Base-by-base conservation (phyloP, 768 basidiomycete species). In the Pleurotus cornucopiae region DNA sequence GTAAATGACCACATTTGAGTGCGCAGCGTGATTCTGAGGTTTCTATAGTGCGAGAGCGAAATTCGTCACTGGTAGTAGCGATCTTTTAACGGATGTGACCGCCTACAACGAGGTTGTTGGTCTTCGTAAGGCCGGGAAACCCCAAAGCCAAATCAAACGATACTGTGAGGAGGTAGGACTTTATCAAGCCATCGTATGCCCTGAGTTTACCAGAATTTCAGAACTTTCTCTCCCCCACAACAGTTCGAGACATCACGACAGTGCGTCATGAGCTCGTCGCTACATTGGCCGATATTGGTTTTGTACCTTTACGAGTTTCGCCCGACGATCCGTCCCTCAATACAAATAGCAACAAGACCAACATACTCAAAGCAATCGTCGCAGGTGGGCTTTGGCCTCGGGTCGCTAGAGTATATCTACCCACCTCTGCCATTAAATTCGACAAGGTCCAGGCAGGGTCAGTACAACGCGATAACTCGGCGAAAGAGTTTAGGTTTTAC, bases 371-470 rank as follows among this genome's bases (percentile, higher is more conserved):
- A 68, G 83, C 85, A 5, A 81, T 94, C 58, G 77, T 97, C 34
- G 81, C 93, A 11, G 93, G 91, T 6, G 94, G 92, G 1, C 77
- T 96, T 18, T 94, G 91, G 82, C 93, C 92, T 2, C 83, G 87
- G 25, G 81, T 94, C 48, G 91, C 86, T 0, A 82, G 84, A 49
- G 84, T 95, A 20, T 78, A 83, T 58, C 76, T 94, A 18, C 94
- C 91, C 1, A 73, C 76, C 55, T 82, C 83, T 13, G 84, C 82
- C 6, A 82, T 88, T 65, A 89, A 89, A 67, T 98, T 91, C 65
- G 91, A 95, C 72, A 84, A 87, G 63, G 81, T 94, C 1, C 87
- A 90, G 59, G 84, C 84, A 5, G 95, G 95, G 1, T 83, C 92
- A 0, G 76, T 96, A 7, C 88, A 88, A 62, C 85, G 91, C 41